phyloP scores from a whole-genome alignment of 306 rosid species.

The Abrus pulchellus region DNA sequence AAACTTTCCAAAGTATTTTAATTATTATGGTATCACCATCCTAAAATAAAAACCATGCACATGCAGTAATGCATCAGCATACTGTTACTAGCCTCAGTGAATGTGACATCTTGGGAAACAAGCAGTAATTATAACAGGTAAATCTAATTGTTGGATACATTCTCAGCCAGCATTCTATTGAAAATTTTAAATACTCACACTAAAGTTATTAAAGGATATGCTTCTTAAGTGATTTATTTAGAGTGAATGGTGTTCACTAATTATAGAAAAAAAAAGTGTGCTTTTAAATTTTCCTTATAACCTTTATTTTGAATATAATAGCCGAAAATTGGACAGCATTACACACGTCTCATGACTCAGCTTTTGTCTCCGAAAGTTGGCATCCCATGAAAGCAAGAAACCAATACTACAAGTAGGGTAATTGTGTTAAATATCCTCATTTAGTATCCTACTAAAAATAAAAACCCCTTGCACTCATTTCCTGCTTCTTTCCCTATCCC shows the following conservation, averaged over 20 bases:
- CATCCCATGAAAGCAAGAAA: not conserved
- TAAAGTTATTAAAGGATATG: not conserved
- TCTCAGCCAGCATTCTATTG: not conserved
- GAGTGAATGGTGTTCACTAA: not conserved
- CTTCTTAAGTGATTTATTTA: not conserved
- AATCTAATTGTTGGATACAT: constrained; percentile 30
- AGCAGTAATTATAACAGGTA: not conserved
- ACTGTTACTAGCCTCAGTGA: not conserved
- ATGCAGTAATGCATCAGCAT: not conserved
- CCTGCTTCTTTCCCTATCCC: not conserved
- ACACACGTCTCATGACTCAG: not conserved
- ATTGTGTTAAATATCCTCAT: not conserved
- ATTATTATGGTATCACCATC: not conserved
- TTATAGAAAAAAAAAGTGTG: not conserved
- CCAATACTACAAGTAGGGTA: not conserved
- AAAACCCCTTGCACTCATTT: not conserved
- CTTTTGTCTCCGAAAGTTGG: not conserved
- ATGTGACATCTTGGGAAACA: constrained; percentile 21
- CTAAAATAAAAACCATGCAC: not conserved
- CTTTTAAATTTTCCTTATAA: not conserved
- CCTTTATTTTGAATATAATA: not conserved
- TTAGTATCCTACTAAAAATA: not conserved
- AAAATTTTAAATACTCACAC: not conserved
- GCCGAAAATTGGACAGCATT: not conserved
- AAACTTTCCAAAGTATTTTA: constrained; percentile 4